phyloP scores from a whole-genome alignment of 768 basidiomycete genomes.

The Boletus barrowsii region DNA sequence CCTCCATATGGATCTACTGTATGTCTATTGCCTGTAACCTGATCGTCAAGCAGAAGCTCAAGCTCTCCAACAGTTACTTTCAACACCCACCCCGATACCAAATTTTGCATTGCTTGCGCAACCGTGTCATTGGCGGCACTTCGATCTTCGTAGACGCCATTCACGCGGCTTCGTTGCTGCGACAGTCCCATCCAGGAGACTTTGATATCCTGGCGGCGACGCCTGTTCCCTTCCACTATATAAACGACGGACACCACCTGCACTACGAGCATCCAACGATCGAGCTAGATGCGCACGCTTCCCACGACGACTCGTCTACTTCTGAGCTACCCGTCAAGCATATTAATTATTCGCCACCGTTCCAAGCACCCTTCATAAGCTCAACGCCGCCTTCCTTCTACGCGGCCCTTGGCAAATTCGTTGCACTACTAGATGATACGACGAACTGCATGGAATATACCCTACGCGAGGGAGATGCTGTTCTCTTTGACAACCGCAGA shows the following conservation, averaged over 20 bases:
- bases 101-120: constrained; percentile 85
- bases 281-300: constrained; percentile 43
- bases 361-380: constrained; percentile 75
- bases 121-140: constrained; percentile 76
- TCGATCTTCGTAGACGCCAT: constrained; percentile 88
- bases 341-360: constrained; percentile 93
- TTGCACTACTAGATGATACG: constrained; percentile 51
- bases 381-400: constrained; percentile 57
- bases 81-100: constrained; percentile 90
- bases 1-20: constrained; percentile 91
- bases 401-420: constrained; percentile 59
- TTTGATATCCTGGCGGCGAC: constrained; percentile 59
- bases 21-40: constrained; percentile 30
- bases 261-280: constrained; percentile 73
- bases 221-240: constrained; percentile 85
- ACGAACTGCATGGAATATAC: constrained; percentile 57
- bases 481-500: constrained; percentile 88
- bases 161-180: constrained; percentile 56
- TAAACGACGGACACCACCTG: constrained; percentile 86
- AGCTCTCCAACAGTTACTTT: constrained; percentile 63
- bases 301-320: constrained; percentile 4
- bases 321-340: constrained; percentile 43
- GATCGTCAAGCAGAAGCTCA: background rate
- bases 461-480: constrained; percentile 79
- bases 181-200: constrained; percentile 40